Conservation (phyloP, 2,329 filamentous ascomycete species). For the Colletotrichum sp. region DNA sequence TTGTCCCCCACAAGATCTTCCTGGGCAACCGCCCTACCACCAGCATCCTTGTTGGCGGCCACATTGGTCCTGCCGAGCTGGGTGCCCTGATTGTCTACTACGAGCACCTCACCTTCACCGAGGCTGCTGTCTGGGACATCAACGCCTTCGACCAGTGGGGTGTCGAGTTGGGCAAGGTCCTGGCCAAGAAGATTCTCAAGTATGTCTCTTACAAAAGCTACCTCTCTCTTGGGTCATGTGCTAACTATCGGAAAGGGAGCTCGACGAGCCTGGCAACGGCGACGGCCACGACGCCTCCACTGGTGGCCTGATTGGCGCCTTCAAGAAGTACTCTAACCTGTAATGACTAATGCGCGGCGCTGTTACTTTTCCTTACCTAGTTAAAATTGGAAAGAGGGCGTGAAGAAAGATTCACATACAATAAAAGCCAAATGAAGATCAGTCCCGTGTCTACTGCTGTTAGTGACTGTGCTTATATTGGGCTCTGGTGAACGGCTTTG, state of each 20-base stretch:
- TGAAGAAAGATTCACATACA: not conserved
- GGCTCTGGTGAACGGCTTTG: not conserved
- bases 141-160: slow-evolving; percentile 99
- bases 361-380: slow-evolving; percentile 11
- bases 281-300: slow-evolving; percentile 85
- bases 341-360: slow-evolving; percentile 36
- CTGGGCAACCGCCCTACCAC: slow-evolving; percentile 96
- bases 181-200: slow-evolving; percentile 88
- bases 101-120: slow-evolving; percentile 97
- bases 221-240: not conserved
- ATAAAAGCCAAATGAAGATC: not conserved
- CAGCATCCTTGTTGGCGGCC: slow-evolving; percentile 85
- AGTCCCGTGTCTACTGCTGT: not conserved
- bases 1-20: slow-evolving; percentile 99
- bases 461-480: not conserved
- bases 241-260: slow-evolving; percentile 59
- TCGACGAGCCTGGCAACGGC: slow-evolving; percentile 77
- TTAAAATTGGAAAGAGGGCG: slow-evolving; percentile 9
- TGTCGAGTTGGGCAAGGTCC: slow-evolving; percentile 94
- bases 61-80: slow-evolving; percentile 92
- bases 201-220: slow-evolving; percentile 1
- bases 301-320: slow-evolving; percentile 86
- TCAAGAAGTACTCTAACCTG: slow-evolving; percentile 75
- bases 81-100: slow-evolving; percentile 98
- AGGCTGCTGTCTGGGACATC: slow-evolving; percentile 98